Evolutionary conservation across 495 filamentous ascomycete species (phyloP).

Genomic region (Hypoxylon trugodes): DNA sequence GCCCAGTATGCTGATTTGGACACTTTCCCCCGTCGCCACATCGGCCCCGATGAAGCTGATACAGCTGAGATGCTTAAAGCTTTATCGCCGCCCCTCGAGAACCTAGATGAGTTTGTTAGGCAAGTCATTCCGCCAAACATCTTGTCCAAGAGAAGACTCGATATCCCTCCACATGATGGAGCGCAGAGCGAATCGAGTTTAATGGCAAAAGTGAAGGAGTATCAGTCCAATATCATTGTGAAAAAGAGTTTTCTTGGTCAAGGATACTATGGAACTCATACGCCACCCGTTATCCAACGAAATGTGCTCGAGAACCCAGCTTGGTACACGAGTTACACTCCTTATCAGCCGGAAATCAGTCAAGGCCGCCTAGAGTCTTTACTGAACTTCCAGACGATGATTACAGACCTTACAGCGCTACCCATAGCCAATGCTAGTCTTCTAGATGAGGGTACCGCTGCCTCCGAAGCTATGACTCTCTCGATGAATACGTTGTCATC

Average conservation of each 20-base stretch:
- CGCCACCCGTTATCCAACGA: constrained; percentile 91
- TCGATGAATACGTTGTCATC: constrained; percentile 79
- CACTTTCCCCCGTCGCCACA: constrained; percentile 84
- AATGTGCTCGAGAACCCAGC: constrained; percentile 94
- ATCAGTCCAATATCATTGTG: constrained; percentile 70
- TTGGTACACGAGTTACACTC: constrained; percentile 99
- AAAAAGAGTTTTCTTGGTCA: constrained; percentile 79
- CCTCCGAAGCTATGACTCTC: constrained; percentile 97
- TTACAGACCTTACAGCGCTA: constrained; percentile 87
- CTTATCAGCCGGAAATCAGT: constrained; percentile 98
- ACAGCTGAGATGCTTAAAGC: constrained; percentile 81
- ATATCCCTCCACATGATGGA: constrained; percentile 48
- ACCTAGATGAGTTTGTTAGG: constrained; percentile 86
- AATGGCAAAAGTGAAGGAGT: constrained; percentile 67
- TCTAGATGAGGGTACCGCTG: constrained; percentile 92
- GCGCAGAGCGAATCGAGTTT: constrained; percentile 74
- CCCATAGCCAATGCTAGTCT: constrained; percentile 94
- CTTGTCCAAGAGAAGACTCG: constrained; percentile 69
- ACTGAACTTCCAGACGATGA: constrained; percentile 96
- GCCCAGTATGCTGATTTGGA: constrained; percentile 35
- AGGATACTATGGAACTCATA: constrained; percentile 87
- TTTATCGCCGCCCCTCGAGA: constrained; percentile 76
- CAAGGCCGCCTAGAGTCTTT: constrained; percentile 93
- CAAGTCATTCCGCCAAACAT: constrained; percentile 88
- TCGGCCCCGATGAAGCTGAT: constrained; percentile 82